Percentiles rank a stretch among this genome's conserved stretches.
Evolutionary conservation across 345 rosid species (phyloP).

Genomic region (Nephelium lappaceum): DNA sequence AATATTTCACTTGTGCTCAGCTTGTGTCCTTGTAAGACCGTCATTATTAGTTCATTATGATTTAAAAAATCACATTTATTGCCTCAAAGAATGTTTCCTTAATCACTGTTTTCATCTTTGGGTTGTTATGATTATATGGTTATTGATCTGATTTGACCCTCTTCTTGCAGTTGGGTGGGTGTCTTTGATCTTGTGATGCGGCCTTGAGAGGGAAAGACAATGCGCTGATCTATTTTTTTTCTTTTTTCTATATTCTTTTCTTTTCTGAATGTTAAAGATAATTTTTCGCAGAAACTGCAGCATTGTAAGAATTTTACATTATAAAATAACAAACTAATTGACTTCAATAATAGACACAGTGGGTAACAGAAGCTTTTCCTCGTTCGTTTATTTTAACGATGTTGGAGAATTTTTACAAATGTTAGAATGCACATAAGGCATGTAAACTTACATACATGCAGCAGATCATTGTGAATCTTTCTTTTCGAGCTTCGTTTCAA

Average conservation of each 20-base stretch:
- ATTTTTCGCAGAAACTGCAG: slow-evolving; percentile 15
- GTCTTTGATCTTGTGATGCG: slow-evolving; percentile 45
- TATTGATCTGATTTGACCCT: slow-evolving; percentile 6
- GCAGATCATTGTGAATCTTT: slow-evolving; percentile 28
- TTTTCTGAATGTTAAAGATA: slow-evolving; percentile 25
- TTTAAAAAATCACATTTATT: background rate
- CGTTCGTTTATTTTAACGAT: slow-evolving; percentile 8
- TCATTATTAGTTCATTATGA: background rate
- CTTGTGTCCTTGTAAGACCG: background rate
- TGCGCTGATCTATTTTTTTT: slow-evolving; percentile 9
- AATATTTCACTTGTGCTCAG: background rate
- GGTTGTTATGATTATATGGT: background rate
- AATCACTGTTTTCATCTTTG: background rate
- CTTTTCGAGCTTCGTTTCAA: slow-evolving; percentile 54
- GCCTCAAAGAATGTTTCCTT: background rate
- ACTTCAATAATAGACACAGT: slow-evolving; percentile 20
- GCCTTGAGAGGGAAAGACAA: slow-evolving; percentile 23
- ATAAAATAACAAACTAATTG: slow-evolving; percentile 8
- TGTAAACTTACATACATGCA: slow-evolving; percentile 13
- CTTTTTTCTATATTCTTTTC: background rate
- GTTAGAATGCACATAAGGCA: slow-evolving; percentile 1
- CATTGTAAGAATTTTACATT: background rate
- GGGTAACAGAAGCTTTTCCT: background rate
- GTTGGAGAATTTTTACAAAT: background rate
- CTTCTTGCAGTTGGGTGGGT: slow-evolving; percentile 72